A percentile compares a stretch with the other conserved stretches of the same genome.
Conservation (phyloP, 2,329 filamentous ascomycete species). For the Pseudocercospora musae region DNA sequence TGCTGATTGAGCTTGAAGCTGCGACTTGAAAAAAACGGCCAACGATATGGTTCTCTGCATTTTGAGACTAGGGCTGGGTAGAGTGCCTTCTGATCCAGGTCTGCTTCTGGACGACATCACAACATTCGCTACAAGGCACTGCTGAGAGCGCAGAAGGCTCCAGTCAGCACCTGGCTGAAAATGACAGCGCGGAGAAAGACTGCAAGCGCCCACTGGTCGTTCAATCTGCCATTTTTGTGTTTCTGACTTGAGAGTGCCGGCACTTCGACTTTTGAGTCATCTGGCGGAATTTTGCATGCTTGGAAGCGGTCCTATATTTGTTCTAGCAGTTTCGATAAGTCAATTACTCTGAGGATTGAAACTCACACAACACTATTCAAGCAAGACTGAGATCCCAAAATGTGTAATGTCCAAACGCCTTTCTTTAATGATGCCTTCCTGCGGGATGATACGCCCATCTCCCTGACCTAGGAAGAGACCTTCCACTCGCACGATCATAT, state of each 20-base stretch:
- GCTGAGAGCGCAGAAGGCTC: too few relatives aligned
- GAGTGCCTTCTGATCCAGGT: too few relatives aligned
- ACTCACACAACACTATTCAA: background rate
- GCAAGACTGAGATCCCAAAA: background rate
- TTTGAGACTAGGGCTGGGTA: too few relatives aligned
- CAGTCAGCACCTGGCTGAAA: too few relatives aligned
- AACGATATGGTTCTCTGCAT: too few relatives aligned
- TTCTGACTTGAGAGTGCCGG: background rate
- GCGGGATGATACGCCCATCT: background rate
- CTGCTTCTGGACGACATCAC: too few relatives aligned
- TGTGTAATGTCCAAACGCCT: background rate
- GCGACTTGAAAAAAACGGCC: too few relatives aligned
- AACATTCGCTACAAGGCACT: too few relatives aligned
- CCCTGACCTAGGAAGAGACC: background rate
- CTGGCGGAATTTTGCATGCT: too few relatives aligned
- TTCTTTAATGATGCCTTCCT: background rate
- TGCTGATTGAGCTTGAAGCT: constrained; percentile 13
- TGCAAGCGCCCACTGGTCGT: too few relatives aligned
- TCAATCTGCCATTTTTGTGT: background rate
- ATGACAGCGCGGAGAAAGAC: too few relatives aligned
- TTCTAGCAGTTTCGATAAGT: background rate
- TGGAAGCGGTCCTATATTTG: background rate
- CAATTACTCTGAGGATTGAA: background rate
- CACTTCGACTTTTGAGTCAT: background rate
- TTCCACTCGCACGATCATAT: background rate